A percentile compares a stretch with the other conserved stretches of the same genome.
These are phyloP conservation scores for Begonia masoniana DNA, from an alignment of 306 rosid genomes.

Conservation along the genomic window DNA sequence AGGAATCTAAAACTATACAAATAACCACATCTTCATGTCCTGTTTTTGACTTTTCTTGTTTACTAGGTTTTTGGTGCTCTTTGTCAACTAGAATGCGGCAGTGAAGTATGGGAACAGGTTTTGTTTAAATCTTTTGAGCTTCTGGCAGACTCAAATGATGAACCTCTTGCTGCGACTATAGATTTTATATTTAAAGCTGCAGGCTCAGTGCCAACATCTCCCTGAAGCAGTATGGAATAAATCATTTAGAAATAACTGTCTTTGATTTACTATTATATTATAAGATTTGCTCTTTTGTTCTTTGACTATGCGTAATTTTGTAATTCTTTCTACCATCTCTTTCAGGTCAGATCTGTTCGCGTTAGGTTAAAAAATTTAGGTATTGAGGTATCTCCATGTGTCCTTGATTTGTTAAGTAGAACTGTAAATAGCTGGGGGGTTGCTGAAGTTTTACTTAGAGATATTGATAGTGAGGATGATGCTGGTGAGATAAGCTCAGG, in stretches of 20 bases:
- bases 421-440: slow-evolving; percentile 98
- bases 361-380: slow-evolving; percentile 76
- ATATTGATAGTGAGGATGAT: slow-evolving; percentile 83
- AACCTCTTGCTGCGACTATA: slow-evolving; percentile 65
- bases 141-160: slow-evolving; percentile 76
- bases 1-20: neutral
- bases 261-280: slow-evolving; percentile 1
- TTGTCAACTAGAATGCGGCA: slow-evolving; percentile 81
- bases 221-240: slow-evolving; percentile 80
- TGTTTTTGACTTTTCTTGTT: slow-evolving; percentile 12
- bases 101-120: slow-evolving; percentile 93
- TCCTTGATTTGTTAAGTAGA: slow-evolving; percentile 80
- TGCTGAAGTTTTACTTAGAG: slow-evolving; percentile 89
- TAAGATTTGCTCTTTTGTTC: slow-evolving; percentile 5
- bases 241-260: slow-evolving; percentile 12
- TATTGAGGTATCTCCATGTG: slow-evolving; percentile 70
- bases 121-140: slow-evolving; percentile 71
- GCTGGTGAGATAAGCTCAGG: slow-evolving; percentile 57
- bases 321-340: slow-evolving; percentile 3
- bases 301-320: slow-evolving; percentile 4
- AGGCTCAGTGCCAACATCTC: slow-evolving; percentile 94
- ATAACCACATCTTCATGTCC: slow-evolving; percentile 9
- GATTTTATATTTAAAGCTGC: slow-evolving; percentile 92
- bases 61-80: slow-evolving; percentile 83
- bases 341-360: slow-evolving; percentile 81